Evolutionary conservation across 2,329 filamentous ascomycete species (phyloP).

Genomic region (Neofusicoccum umdonicola): DNA sequence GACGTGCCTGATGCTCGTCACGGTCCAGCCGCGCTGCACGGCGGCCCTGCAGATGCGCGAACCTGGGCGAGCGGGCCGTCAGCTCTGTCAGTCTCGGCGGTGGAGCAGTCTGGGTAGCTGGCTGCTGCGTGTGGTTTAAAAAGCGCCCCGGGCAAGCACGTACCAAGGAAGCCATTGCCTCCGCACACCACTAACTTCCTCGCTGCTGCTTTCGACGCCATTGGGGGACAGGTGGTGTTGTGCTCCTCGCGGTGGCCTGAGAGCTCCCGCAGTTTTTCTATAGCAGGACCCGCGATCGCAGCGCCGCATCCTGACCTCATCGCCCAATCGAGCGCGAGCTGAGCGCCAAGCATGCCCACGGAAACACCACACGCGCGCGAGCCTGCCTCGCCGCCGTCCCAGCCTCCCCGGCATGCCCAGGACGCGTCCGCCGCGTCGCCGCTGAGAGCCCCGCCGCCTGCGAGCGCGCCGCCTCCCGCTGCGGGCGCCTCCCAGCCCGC

Average conservation of each 20-base stretch:
- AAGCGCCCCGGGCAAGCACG: slow-evolving; percentile 27
- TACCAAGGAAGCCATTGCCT: slow-evolving; percentile 86
- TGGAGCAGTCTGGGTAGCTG: slow-evolving; percentile 7
- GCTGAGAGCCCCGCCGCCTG: no score
- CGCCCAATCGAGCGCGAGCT: neutral
- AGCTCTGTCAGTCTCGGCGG: neutral
- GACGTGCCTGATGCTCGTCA: slow-evolving; percentile 81
- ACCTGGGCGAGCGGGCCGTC: slow-evolving; percentile 40
- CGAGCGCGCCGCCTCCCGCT: neutral
- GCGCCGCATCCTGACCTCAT: slow-evolving; percentile 17
- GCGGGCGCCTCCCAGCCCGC: neutral
- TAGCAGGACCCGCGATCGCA: neutral
- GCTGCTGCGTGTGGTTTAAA: slow-evolving; percentile 9
- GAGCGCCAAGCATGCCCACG: slow-evolving; percentile 9
- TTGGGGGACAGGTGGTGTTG: slow-evolving; percentile 25
- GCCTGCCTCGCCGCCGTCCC: neutral
- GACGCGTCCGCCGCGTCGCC: neutral
- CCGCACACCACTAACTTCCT: slow-evolving; percentile 89
- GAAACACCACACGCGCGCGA: slow-evolving; percentile 5
- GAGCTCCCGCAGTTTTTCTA: neutral
- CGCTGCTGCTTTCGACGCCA: slow-evolving; percentile 55
- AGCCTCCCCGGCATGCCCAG: neutral
- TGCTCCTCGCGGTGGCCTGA: neutral
- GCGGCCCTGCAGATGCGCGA: slow-evolving; percentile 88
- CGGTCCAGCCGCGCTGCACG: slow-evolving; percentile 81